Conservation (phyloP, 371 early-diverging fungal genomes). For the Mucor lusitanicus region DNA sequence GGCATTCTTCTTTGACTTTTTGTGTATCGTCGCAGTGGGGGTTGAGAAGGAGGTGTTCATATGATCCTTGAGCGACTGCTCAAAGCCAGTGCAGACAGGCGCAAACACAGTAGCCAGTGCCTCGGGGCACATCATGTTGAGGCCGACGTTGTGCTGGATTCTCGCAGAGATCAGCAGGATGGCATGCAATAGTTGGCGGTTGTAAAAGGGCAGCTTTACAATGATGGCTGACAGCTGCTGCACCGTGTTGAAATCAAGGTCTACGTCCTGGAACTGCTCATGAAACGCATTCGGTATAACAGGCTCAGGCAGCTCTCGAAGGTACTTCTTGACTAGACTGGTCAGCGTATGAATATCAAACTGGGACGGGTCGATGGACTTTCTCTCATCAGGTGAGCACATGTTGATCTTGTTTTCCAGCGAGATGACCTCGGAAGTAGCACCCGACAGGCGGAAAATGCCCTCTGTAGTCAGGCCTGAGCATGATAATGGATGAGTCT, state of each 20-base stretch:
- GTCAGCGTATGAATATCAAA: slow-evolving; percentile 50
- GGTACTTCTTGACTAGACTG: slow-evolving; percentile 47
- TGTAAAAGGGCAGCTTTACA: slow-evolving; percentile 32
- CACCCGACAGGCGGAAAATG: slow-evolving; percentile 50
- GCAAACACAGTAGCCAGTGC: slow-evolving; percentile 49
- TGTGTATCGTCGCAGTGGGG: slow-evolving; percentile 5
- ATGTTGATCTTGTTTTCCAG: slow-evolving; percentile 36
- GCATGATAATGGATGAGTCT: background rate
- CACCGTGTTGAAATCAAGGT: slow-evolving; percentile 7
- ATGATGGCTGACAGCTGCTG: slow-evolving; percentile 23
- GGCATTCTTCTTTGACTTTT: slow-evolving; percentile 1
- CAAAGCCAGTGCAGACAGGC: slow-evolving; percentile 46
- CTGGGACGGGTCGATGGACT: slow-evolving; percentile 26
- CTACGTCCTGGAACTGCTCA: slow-evolving; percentile 23
- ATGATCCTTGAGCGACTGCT: slow-evolving; percentile 28
- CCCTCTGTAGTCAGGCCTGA: slow-evolving; percentile 32
- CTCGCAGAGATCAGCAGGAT: slow-evolving; percentile 28
- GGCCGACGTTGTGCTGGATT: slow-evolving; percentile 26
- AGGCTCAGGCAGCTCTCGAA: slow-evolving; percentile 43
- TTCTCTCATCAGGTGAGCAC: slow-evolving; percentile 30
- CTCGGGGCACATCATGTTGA: slow-evolving; percentile 47
- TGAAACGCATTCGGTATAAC: slow-evolving; percentile 44
- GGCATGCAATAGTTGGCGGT: slow-evolving; percentile 39
- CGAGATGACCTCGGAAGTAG: slow-evolving; percentile 37
- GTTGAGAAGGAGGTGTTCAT: background rate